Evolutionary conservation across 371 early-diverging fungal genomes (phyloP).

Genomic region (Saksenaea vasiformis): DNA sequence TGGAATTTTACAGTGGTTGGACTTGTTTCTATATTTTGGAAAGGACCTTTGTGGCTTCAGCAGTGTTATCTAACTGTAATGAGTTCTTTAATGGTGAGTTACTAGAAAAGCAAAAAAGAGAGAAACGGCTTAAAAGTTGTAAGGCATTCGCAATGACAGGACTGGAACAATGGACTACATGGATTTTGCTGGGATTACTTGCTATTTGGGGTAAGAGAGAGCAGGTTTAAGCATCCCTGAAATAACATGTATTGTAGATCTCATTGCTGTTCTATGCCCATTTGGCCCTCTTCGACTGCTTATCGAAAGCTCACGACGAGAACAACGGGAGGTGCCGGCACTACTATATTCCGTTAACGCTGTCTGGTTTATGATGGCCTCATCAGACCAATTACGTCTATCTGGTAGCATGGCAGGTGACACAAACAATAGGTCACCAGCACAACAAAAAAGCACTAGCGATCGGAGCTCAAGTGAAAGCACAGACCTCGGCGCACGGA

Average conservation of each 20-base stretch:
- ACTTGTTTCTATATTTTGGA: slow-evolving; percentile 79
- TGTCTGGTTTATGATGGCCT: slow-evolving; percentile 81
- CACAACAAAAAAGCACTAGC: neutral
- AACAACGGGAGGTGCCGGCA: slow-evolving; percentile 81
- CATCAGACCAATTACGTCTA: slow-evolving; percentile 32
- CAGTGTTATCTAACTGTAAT: slow-evolving; percentile 81
- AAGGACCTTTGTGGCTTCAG: slow-evolving; percentile 77
- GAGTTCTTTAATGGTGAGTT: slow-evolving; percentile 76
- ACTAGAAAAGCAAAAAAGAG: neutral
- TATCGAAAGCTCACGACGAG: slow-evolving; percentile 72
- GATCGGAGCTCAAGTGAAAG: slow-evolving; percentile 2
- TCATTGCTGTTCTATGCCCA: slow-evolving; percentile 88
- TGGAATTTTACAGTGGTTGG: slow-evolving; percentile 85
- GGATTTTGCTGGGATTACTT: slow-evolving; percentile 80
- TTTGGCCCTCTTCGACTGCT: slow-evolving; percentile 88
- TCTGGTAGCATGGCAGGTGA: slow-evolving; percentile 13
- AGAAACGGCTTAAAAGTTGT: neutral
- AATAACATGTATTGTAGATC: slow-evolving; percentile 49
- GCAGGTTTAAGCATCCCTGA: neutral
- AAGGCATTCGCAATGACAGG: slow-evolving; percentile 77
- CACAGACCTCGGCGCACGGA: neutral
- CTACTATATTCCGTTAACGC: slow-evolving; percentile 77
- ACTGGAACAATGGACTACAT: slow-evolving; percentile 77
- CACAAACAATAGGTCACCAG: slow-evolving; percentile 7
- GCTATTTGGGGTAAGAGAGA: slow-evolving; percentile 77